Evolutionary conservation across 2,329 filamentous ascomycete species (phyloP).

Genomic region (Fusarium sp.): DNA sequence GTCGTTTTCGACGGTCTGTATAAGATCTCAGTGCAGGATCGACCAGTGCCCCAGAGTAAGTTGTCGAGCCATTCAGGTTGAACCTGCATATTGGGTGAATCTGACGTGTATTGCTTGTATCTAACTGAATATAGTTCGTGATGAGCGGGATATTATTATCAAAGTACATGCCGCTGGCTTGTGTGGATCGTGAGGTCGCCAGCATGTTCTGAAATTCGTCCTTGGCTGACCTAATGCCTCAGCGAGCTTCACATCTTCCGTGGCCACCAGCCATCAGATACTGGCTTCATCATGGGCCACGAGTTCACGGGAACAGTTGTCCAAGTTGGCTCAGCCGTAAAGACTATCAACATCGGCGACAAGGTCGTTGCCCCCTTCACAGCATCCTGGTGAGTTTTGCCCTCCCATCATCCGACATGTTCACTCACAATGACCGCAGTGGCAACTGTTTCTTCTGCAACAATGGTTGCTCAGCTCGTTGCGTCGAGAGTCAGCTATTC

Average conservation of each 20-base stretch:
- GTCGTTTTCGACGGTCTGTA: slow-evolving; percentile 87
- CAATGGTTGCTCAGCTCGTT: slow-evolving; percentile 81
- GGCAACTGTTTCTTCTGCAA: slow-evolving; percentile 88
- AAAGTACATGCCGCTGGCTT: slow-evolving; percentile 86
- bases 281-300: slow-evolving; percentile 80
- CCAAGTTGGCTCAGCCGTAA: slow-evolving; percentile 76
- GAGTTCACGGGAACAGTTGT: slow-evolving; percentile 86
- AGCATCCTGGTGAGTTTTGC: slow-evolving; percentile 73
- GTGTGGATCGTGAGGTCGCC: slow-evolving; percentile 82
- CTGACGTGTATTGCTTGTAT: background rate
- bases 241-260: slow-evolving; percentile 90
- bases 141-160: slow-evolving; percentile 82
- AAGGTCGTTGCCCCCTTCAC: slow-evolving; percentile 88
- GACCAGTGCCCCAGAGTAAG: slow-evolving; percentile 77
- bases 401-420: background rate
- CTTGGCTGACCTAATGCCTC: slow-evolving; percentile 2
- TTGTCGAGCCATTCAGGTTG: background rate
- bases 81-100: background rate
- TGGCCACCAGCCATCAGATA: slow-evolving; percentile 78
- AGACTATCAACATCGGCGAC: slow-evolving; percentile 78
- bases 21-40: slow-evolving; percentile 81
- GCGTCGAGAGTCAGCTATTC: slow-evolving; percentile 77
- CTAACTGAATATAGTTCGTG: slow-evolving; percentile 64
- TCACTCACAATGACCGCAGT: slow-evolving; percentile 36
- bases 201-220: background rate